Evolutionary conservation across 73 alveolate genomes (phyloP), one percentile per base, ranked within the genome.

Genomic region (Breviolum minutum): DNA sequence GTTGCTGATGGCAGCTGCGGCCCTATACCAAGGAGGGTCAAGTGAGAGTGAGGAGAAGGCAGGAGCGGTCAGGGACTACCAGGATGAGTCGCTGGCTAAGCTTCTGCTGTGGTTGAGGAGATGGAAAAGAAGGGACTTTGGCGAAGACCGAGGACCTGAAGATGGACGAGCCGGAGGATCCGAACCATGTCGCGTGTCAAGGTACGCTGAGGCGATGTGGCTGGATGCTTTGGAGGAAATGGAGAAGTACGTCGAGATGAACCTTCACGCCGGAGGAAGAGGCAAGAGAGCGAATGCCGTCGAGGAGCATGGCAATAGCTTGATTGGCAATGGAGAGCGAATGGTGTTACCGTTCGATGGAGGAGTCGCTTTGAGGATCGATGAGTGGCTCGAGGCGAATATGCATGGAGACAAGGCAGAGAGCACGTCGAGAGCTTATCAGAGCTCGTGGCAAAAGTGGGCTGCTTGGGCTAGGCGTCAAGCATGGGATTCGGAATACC

Each of bases 351-450:
- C 70, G 0, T 61, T 83, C 54, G 29, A 63, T 29, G 48, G 81
- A 0, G 95, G 12, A 17, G 81, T 63, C 5, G 8, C 10, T 0
- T 22, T 27, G 2, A 13, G 63, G 22, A 63, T 86, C 6, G 80
- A 86, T 26, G 81, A 86, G 8, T 86, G 95, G 95, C 62, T 86
- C 5, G 95, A 86, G 64, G 71, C 62, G 63, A 60, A 63, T 66
- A 7, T 86, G 79, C 10, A 6, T 7, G 81, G 80, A 11, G 77
- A 86, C 95, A 48, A 63, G 29, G 95, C 95, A 16, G 62, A 17
- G 66, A 86, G 95, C 80, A 63, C 95, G 29, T 62, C 54, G 5
- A 24, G 61, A 66, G 27, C 13, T 27, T 86, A 86, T 30, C 8
- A 22, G 11, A 26, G 81, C 8, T 22, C 61, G 0, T 86, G 80